Evolutionary conservation across 345 rosid genomes (phyloP).

Genomic region (Brassica napus): DNA sequence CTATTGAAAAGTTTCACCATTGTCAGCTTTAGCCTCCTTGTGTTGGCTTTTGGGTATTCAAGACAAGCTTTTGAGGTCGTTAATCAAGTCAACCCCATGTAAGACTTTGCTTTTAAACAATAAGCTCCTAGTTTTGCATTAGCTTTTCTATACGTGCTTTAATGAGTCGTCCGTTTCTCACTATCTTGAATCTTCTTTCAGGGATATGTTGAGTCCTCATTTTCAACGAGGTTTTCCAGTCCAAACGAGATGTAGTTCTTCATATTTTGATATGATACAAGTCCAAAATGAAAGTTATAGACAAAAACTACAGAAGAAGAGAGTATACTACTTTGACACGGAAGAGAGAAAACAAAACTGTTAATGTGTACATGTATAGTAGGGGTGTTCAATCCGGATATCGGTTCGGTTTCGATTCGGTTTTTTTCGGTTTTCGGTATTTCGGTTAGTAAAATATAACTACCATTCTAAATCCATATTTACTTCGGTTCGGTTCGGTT

Average conservation of each 20-base stretch:
- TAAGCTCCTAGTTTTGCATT: background rate
- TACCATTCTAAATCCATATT: too few relatives aligned
- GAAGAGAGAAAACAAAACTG: background rate
- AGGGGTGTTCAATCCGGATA: too few relatives aligned
- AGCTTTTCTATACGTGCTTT: background rate
- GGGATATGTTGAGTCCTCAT: background rate
- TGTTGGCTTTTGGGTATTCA: slow-evolving; percentile 52
- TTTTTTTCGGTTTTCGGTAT: too few relatives aligned
- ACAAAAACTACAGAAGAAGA: background rate
- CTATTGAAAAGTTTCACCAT: background rate
- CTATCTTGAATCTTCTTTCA: background rate
- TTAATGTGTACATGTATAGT: too few relatives aligned
- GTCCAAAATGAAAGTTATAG: background rate
- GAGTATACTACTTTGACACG: background rate
- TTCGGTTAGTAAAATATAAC: too few relatives aligned
- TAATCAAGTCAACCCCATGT: slow-evolving; percentile 48
- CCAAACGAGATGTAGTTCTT: background rate
- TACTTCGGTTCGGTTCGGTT: too few relatives aligned
- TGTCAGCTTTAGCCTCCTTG: slow-evolving; percentile 55
- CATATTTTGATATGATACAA: background rate
- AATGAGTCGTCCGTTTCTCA: background rate
- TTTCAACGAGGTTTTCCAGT: background rate
- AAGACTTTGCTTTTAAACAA: background rate
- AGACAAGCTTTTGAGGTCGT: slow-evolving; percentile 49
- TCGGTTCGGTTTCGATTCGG: too few relatives aligned